These are phyloP conservation scores for Moricandia arvensis DNA, from an alignment of 345 rosid species.

Conservation along the genomic window DNA sequence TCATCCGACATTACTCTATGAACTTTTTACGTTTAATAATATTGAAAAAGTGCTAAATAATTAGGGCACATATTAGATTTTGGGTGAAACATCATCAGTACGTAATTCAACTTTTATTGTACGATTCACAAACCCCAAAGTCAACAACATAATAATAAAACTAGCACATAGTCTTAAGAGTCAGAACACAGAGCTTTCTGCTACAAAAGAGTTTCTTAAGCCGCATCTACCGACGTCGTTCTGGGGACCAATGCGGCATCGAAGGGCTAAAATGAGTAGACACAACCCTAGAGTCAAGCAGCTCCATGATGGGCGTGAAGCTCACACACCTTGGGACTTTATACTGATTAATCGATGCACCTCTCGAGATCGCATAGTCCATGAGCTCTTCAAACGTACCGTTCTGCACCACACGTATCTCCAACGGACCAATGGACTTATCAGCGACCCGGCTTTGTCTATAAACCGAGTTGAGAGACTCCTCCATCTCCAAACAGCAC, in stretches of 20 bases:
- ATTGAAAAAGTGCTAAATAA: neutral
- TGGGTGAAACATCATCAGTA: neutral
- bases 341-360: slow-evolving; percentile 90
- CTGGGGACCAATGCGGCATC: slow-evolving; percentile 69
- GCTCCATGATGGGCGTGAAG: slow-evolving; percentile 71
- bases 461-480: slow-evolving; percentile 73
- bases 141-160: slow-evolving; percentile 1
- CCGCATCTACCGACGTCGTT: slow-evolving; percentile 39
- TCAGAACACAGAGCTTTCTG: slow-evolving; percentile 9
- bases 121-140: slow-evolving; percentile 31
- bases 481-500: slow-evolving; percentile 81
- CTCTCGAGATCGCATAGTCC: slow-evolving; percentile 89
- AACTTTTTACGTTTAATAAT: too few relatives aligned
- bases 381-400: slow-evolving; percentile 93
- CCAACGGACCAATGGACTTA: slow-evolving; percentile 83
- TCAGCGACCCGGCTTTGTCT: slow-evolving; percentile 84
- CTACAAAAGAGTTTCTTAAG: neutral
- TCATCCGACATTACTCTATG: too few relatives aligned
- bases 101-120: slow-evolving; percentile 23
- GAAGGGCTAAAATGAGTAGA: slow-evolving; percentile 73
- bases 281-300: slow-evolving; percentile 67
- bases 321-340: slow-evolving; percentile 88
- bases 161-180: slow-evolving; percentile 6
- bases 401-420: slow-evolving; percentile 67
- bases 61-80: neutral